A percentile compares a stretch with the other conserved stretches of the same genome.
These are phyloP conservation scores for Mycena crocata DNA, from an alignment of 768 basidiomycete species.

Conservation along the genomic window DNA sequence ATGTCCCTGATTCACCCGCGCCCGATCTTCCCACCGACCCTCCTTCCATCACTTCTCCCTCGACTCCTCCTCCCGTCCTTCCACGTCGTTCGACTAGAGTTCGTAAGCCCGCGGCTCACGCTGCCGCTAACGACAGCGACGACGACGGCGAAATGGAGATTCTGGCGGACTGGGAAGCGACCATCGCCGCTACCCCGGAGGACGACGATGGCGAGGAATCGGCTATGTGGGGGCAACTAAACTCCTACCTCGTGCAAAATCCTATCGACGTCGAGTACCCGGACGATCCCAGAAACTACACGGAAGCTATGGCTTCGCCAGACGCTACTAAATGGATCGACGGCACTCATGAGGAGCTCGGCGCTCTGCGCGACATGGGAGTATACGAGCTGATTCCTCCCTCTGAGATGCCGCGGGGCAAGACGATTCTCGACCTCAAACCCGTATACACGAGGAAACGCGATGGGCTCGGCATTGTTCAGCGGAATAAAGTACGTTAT, in stretches of 20 bases:
- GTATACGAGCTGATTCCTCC: conserved; percentile 42
- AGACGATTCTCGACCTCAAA: conserved; percentile 46
- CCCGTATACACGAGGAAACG: conserved; percentile 45
- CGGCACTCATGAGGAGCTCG: conserved; percentile 37
- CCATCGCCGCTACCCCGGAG: background rate
- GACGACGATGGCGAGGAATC: background rate
- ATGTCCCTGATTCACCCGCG: background rate
- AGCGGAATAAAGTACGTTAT: conserved; percentile 48
- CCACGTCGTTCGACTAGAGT: background rate
- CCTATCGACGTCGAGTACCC: background rate
- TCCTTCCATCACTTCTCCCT: background rate
- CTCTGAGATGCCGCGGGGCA: conserved; percentile 23
- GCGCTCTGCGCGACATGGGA: conserved; percentile 35
- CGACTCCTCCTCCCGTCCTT: background rate
- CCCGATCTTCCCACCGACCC: background rate
- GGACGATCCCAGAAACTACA: background rate
- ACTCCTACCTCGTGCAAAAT: background rate
- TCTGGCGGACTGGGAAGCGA: background rate
- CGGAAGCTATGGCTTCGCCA: background rate
- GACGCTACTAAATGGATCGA: conserved; percentile 30
- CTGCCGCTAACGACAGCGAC: background rate
- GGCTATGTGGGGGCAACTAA: background rate
- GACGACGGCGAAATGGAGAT: background rate
- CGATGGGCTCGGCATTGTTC: conserved; percentile 39
- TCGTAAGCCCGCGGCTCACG: background rate